Evolutionary conservation across 2,329 filamentous ascomycete species (phyloP).

Genomic region (Sordariomycetes sp.): DNA sequence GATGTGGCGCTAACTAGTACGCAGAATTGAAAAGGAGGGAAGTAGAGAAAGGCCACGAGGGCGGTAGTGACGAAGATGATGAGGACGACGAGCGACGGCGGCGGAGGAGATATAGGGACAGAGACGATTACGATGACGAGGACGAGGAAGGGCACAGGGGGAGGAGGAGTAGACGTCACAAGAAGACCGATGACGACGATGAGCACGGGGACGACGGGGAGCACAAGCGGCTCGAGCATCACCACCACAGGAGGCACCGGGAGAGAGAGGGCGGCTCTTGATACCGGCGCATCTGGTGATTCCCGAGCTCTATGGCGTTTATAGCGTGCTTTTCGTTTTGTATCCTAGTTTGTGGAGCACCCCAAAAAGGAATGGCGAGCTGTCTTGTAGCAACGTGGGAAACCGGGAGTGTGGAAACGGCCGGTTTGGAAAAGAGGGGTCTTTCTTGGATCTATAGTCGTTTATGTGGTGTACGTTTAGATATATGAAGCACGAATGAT

Average conservation of each 20-base stretch:
- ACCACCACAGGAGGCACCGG: slow-evolving; percentile 15
- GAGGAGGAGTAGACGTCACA: slow-evolving; percentile 17
- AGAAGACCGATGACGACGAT: slow-evolving; percentile 17
- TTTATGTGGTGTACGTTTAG: background rate
- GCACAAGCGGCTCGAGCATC: slow-evolving; percentile 13
- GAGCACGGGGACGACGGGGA: slow-evolving; percentile 17
- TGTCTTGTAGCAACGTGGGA: background rate
- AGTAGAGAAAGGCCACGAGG: slow-evolving; percentile 1
- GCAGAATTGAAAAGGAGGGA: slow-evolving; percentile 1
- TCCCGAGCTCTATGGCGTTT: background rate
- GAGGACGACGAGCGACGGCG: slow-evolving; percentile 22
- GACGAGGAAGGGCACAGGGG: slow-evolving; percentile 15
- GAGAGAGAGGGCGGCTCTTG: background rate
- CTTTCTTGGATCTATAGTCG: background rate
- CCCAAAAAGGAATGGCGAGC: background rate
- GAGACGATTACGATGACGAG: slow-evolving; percentile 15
- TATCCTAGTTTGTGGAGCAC: background rate
- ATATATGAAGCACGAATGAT: background rate
- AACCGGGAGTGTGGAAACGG: no score
- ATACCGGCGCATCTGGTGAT: background rate
- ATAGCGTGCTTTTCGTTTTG: background rate
- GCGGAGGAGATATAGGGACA: slow-evolving; percentile 13
- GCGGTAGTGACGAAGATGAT: slow-evolving; percentile 13
- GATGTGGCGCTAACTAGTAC: background rate
- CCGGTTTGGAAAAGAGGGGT: background rate